Percentiles rank a stretch among this genome's conserved stretches.
These are phyloP conservation scores for Alloteropsis semialata DNA, from an alignment of 176 grass and related monocot species.

Conservation along the genomic window DNA sequence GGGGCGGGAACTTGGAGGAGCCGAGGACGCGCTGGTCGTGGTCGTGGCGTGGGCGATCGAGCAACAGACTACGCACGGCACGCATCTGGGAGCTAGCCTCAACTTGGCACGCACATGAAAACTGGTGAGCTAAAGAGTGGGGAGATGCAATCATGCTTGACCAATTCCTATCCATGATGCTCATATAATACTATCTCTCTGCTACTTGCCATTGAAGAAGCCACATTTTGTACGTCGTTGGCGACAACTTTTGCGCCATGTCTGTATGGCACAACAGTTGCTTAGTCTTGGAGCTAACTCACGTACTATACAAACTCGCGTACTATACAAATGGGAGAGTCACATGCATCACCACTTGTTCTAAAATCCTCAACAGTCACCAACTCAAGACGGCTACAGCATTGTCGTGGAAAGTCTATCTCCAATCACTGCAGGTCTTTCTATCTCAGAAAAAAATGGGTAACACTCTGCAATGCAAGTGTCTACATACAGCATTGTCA, in stretches of 20 bases:
- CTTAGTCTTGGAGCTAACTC: too few relatives aligned
- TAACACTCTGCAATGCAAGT: too few relatives aligned
- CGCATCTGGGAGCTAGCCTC: slow-evolving; percentile 6
- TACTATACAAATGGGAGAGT: too few relatives aligned
- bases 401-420: too few relatives aligned
- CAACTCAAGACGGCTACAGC: too few relatives aligned
- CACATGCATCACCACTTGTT: too few relatives aligned
- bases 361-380: too few relatives aligned
- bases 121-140: neutral
- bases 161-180: neutral
- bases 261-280: too few relatives aligned
- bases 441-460: too few relatives aligned
- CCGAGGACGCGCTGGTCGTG: neutral
- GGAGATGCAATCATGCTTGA: neutral
- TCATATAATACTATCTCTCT: neutral
- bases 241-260: too few relatives aligned
- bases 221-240: neutral
- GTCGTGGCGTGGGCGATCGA: neutral
- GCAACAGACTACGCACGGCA: slow-evolving; percentile 37
- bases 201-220: neutral
- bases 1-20: too few relatives aligned
- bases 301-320: too few relatives aligned
- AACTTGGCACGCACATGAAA: slow-evolving; percentile 3
- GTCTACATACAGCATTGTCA: neutral
- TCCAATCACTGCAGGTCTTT: neutral